Base-by-base conservation (phyloP, 1,284 basidiomycete species). In the Leccinum subrobustum region DNA sequence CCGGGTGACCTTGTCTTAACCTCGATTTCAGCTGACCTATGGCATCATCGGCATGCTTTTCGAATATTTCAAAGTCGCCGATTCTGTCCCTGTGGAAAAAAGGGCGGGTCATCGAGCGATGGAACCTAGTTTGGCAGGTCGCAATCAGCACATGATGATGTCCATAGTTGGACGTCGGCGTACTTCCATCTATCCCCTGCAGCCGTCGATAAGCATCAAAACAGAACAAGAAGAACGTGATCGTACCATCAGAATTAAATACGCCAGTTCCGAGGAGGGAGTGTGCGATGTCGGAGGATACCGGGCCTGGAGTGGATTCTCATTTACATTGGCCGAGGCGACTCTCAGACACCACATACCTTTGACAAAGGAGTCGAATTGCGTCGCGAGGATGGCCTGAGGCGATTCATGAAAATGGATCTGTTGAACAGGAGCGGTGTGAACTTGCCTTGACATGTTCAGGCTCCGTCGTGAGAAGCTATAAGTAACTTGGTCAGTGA, bases 171-270 rank as follows among this genome's bases (percentile, higher is more conserved):
- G 1, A 2, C 4, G 20, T 50, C 9, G 5, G 29, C 70, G 54
- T 64, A 83, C 80, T 81, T 83, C 83, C 82, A 85, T 75, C 78
- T 80, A 35, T 84, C 81, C 25, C 79, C 81, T 82, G 55, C 3
- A n/a, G 16, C 8, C n/a, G 23, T 23, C 8, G n/a, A 52, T 63
- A 14, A 64, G 54, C 16, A 29, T 56, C 23, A 27, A 52, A 4
- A 33, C 29, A 52, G 14, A 48, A 47, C 25, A 47, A 52, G 25
- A 48, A 31, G 18, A 25, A 52, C 8, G 25, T 1, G 31, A 8
- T 4, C 61, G 66, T 60, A 79, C 84, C 84, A 65, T 87, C 84
- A 1, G 82, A 79, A 62, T 86, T 86, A 65, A 87, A 86, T 1
- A 86, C 82, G 0, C 85, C 85, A 35, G 78, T 78, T 54, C 83